Percentiles rank a stretch among this genome's conserved stretches.
Evolutionary conservation across 352 stramenopile genomes (phyloP).

Genomic region (Phytophthora sansomeana): DNA sequence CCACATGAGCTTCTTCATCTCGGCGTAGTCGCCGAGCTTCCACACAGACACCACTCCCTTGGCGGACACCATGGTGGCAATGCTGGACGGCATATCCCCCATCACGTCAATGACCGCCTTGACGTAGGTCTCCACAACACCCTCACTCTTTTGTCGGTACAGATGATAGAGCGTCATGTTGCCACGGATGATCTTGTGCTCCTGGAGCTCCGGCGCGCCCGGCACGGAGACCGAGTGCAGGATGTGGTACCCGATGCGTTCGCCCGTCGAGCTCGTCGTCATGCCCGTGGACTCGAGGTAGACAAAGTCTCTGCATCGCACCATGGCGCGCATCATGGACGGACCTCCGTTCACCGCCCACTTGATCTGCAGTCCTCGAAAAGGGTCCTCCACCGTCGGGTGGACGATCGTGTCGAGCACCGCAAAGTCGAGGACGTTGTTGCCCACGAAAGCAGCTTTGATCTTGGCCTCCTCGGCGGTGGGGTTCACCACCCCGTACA

Average conservation of each 20-base stretch:
- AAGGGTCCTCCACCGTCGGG: slow-evolving; percentile 52
- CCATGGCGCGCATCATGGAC: slow-evolving; percentile 47
- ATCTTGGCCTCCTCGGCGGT: slow-evolving; percentile 39
- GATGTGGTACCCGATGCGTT: slow-evolving; percentile 52
- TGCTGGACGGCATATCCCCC: slow-evolving; percentile 40
- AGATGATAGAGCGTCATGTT: slow-evolving; percentile 62
- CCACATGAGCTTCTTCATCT: slow-evolving; percentile 49
- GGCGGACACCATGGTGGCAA: slow-evolving; percentile 37
- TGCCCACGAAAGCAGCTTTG: slow-evolving; percentile 40
- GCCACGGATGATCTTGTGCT: slow-evolving; percentile 48
- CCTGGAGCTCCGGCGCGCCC: slow-evolving; percentile 33
- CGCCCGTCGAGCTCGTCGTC: slow-evolving; percentile 40
- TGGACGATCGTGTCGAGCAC: slow-evolving; percentile 49
- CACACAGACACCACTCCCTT: slow-evolving; percentile 47
- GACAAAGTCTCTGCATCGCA: slow-evolving; percentile 60
- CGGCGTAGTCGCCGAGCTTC: slow-evolving; percentile 42
- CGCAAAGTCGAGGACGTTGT: slow-evolving; percentile 55
- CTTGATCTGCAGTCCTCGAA: slow-evolving; percentile 49
- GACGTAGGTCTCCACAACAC: slow-evolving; percentile 47
- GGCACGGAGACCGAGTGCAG: slow-evolving; percentile 39
- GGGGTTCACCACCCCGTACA: slow-evolving; percentile 49
- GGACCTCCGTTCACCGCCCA: slow-evolving; percentile 60
- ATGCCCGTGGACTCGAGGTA: slow-evolving; percentile 59
- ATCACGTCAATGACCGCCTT: slow-evolving; percentile 48
- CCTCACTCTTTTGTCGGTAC: slow-evolving; percentile 51